Evolutionary conservation across 148 eudicot species (phyloP).

Genomic region (Fallopia convolvulus): DNA sequence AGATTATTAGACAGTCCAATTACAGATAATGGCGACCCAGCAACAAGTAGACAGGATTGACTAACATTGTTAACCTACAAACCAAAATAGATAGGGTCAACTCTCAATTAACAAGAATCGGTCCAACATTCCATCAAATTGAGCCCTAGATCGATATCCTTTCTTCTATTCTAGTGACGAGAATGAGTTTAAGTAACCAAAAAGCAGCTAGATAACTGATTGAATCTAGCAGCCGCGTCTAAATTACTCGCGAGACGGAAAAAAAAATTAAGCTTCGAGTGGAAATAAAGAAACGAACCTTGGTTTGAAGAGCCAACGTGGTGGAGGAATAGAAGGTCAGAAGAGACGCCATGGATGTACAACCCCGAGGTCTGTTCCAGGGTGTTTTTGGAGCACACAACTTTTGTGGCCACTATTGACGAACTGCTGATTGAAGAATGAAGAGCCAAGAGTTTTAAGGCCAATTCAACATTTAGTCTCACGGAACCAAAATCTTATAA

Average conservation of each 20-base stretch:
- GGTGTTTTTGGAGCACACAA: neutral
- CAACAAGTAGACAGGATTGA: conserved; percentile 14
- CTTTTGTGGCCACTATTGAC: neutral
- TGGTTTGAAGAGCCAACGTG: conserved; percentile 23
- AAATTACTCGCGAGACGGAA: neutral
- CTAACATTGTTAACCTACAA: conserved; percentile 33
- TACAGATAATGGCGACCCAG: conserved; percentile 19
- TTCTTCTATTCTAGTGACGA: neutral
- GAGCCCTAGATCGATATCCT: neutral
- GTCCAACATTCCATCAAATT: neutral
- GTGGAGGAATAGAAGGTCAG: conserved; percentile 31
- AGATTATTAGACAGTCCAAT: conserved; percentile 13
- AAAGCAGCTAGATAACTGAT: neutral
- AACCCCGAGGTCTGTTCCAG: neutral
- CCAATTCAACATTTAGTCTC: no score
- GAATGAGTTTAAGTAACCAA: neutral
- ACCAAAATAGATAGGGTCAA: neutral
- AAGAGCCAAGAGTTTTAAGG: no score
- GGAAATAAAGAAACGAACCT: conserved; percentile 30
- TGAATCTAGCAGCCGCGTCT: neutral
- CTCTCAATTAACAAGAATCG: neutral
- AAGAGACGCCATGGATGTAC: conserved; percentile 50
- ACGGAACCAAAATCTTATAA: no score
- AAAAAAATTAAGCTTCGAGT: neutral
- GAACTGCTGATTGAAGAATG: neutral